Base-by-base conservation (phyloP, 768 basidiomycete species). In the Polyporus arcularius region DNA sequence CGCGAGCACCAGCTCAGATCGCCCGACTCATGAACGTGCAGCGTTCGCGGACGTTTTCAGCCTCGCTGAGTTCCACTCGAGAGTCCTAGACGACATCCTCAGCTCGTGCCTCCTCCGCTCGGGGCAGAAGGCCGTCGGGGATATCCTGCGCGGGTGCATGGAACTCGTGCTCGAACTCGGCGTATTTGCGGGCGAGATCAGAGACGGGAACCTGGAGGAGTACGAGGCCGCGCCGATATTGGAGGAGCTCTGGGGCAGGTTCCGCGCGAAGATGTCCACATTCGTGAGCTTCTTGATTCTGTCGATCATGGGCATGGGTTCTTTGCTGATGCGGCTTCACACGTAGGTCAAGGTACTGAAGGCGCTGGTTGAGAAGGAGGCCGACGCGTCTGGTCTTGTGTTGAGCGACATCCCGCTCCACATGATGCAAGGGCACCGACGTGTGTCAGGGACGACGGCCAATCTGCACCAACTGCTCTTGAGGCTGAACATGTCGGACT, bases 101-200 rank as follows among this genome's bases (percentile, higher is more conserved):
- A 86, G 80, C 57, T 87, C 89, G 14, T 93, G 91, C 68, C 76
- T 93, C 28, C 72, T 94, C 49, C 78, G 89, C 43, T 86, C 88
- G 0, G 79, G 81, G 3, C 92, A 94, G 71, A 79, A 82, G 64
- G 78, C 79, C 7, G 84, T 83, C 1, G 85, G 87, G 0, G 89
- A 90, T 64, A 73, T 87, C 35, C 76, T 94, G 28, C 81, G 85
- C 15, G 80, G 81, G 28, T 78, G 81, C 32, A 73, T 93, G 61
- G 87, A 89, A 67, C 70, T 84, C 40, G 79, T 92, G 4, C 76
- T 94, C 47, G 85, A 89, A 55, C 82, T 90, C 62, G 82, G 85
- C 28, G 76, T 89, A 26, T 75, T 90, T 26, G 80, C 86, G 0
- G 86, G 87, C 7, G 87, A 88, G 54, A 67, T 88, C 4, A 78